Evolutionary conservation across 169 alveolate species (phyloP).

Genomic region (Cyclospora cayetanensis): DNA sequence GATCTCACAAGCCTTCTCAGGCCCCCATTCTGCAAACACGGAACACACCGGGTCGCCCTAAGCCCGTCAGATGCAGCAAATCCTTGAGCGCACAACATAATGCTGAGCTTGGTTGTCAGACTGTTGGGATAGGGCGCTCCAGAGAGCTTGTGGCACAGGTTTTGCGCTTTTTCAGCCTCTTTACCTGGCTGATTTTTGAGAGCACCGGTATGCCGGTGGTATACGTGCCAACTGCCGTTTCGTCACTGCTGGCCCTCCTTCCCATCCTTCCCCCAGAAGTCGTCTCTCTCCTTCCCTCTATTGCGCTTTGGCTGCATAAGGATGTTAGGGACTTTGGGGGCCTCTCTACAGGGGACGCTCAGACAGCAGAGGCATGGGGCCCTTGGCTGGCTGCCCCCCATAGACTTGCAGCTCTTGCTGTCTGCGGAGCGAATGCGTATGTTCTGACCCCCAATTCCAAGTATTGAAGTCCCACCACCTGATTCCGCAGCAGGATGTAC

Average conservation of each 20-base stretch:
- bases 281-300: constrained; percentile 41
- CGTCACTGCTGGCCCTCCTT: constrained; percentile 75
- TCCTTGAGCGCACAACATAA: no score
- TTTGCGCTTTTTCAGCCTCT: constrained; percentile 71
- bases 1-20: no score
- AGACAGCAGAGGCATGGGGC: not conserved
- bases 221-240: constrained; percentile 78
- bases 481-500: no score
- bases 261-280: constrained; percentile 78
- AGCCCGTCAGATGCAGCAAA: no score
- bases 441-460: no score
- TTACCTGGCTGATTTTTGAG: constrained; percentile 77
- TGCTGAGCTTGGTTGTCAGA: no score
- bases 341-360: not conserved
- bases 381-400: not conserved
- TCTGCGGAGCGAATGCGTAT: not conserved
- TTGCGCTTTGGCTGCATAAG: constrained; percentile 27
- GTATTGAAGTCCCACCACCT: no score
- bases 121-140: no score
- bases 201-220: constrained; percentile 78
- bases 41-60: no score
- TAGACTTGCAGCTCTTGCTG: not conserved
- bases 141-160: no score
- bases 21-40: no score
- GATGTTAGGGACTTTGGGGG: not conserved